A percentile compares a stretch with the other conserved stretches of the same genome.
Evolutionary conservation across 2,329 filamentous ascomycete species (phyloP).

Genomic region (Arthrobotrys sphaeroides): DNA sequence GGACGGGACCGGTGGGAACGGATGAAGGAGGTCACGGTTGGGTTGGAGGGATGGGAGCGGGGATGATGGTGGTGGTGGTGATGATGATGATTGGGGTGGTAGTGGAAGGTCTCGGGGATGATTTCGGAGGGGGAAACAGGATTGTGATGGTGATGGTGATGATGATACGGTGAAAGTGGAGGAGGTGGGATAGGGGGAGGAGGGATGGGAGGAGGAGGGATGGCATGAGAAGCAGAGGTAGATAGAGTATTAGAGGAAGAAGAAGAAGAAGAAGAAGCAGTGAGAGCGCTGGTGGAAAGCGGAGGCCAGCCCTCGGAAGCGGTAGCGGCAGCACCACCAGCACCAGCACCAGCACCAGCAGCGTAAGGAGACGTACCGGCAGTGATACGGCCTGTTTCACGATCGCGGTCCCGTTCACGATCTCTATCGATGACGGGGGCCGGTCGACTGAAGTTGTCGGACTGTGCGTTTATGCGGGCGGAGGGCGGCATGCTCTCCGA

Average conservation of each 20-base stretch:
- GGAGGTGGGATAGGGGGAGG: no score
- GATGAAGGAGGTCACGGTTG: slow-evolving; percentile 33
- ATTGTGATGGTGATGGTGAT: background rate
- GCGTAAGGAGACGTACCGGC: slow-evolving; percentile 50
- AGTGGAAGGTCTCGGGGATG: slow-evolving; percentile 11
- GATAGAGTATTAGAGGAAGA: background rate
- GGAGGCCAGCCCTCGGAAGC: slow-evolving; percentile 42
- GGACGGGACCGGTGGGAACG: slow-evolving; percentile 44
- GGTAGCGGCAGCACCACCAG: slow-evolving; percentile 40
- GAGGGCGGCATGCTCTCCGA: slow-evolving; percentile 15
- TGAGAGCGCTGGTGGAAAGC: slow-evolving; percentile 9
- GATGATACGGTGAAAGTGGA: no score
- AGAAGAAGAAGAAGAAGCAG: slow-evolving; percentile 18
- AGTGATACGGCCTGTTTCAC: slow-evolving; percentile 52
- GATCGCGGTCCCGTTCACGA: slow-evolving; percentile 46
- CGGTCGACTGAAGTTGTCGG: slow-evolving; percentile 3
- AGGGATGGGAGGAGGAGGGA: no score
- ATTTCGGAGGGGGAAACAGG: background rate
- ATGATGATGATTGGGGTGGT: background rate
- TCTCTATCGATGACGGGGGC: slow-evolving; percentile 37
- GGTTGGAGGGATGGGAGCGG: slow-evolving; percentile 12
- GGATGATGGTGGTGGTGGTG: slow-evolving; percentile 8
- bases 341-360: slow-evolving; percentile 49
- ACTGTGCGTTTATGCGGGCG: slow-evolving; percentile 7
- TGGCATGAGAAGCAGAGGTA: background rate